Evolutionary conservation across 2,329 filamentous ascomycete species (phyloP).

Genomic region (Ilyonectria mors-panacis): DNA sequence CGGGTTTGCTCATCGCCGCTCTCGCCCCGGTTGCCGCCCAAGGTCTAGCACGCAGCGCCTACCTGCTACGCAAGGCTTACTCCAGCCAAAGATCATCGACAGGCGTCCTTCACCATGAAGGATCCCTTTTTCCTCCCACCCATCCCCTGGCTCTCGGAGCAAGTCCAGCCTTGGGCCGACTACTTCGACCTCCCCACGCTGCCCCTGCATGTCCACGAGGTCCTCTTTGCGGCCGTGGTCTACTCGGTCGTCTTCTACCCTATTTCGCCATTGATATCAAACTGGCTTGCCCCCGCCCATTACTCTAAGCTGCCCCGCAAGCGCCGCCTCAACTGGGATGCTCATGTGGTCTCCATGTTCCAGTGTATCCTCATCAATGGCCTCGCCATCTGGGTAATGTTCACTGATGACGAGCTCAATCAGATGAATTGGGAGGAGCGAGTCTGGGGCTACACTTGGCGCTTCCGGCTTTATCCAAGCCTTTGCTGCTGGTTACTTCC

Average conservation of each 20-base stretch:
- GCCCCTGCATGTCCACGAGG: constrained; percentile 84
- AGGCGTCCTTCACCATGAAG: constrained; percentile 68
- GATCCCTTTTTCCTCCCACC: constrained; percentile 80
- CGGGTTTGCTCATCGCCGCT: neutral
- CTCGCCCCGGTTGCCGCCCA: neutral
- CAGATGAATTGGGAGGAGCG: constrained; percentile 77
- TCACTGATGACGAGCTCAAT: constrained; percentile 75
- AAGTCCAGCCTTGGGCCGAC: constrained; percentile 76
- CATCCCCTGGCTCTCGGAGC: constrained; percentile 68
- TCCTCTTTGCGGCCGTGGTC: constrained; percentile 74
- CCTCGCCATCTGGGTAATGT: constrained; percentile 82
- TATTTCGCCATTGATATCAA: constrained; percentile 78
- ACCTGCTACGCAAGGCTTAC: neutral
- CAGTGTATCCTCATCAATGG: constrained; percentile 81
- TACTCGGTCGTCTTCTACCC: constrained; percentile 79
- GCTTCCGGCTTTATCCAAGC: constrained; percentile 81
- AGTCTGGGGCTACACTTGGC: constrained; percentile 83
- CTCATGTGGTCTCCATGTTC: constrained; percentile 86
- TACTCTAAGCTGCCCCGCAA: constrained; percentile 77
- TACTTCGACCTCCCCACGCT: constrained; percentile 74
- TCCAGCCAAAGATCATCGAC: constrained; percentile 3
- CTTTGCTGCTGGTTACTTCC: constrained; percentile 84
- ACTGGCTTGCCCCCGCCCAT: constrained; percentile 71
- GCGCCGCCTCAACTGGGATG: constrained; percentile 83
- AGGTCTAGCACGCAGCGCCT: neutral